Evolutionary conservation across 2,329 filamentous ascomycete genomes (phyloP), one percentile per base, ranked within the genome.

Genomic region (Emericellopsis atlantica): DNA sequence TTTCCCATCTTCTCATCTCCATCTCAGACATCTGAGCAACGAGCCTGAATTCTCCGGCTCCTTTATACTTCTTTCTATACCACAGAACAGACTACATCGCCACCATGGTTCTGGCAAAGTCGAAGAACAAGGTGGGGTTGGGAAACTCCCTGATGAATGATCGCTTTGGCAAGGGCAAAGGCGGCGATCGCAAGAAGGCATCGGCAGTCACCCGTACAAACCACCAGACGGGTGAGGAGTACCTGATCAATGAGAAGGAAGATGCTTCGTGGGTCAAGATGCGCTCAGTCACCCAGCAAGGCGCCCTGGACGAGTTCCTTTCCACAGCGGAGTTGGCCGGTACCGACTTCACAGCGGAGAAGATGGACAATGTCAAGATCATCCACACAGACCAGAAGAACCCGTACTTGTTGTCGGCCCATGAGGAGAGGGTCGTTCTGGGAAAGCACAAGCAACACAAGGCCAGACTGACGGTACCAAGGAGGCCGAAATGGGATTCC

Each of bases 131-230:
- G 54, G 87, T 95, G 54, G 92, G 92, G 60, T 79, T 98, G 66
- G 92, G 92, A 60, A 95, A 95, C 68, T 80, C 84, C 66, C 77
- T 98, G 59, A 98, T 98, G 92, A 96, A 96, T 60, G 92, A 96
- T 66, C 84, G 90, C 44, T 95, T 96, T 62, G 87, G 89, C 56
- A 94, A 92, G 65, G 85, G 86, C 54, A 95, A 93, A 63, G 85
- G 87, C 49, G 59, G 73, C 40, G 84, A 89, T 60, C 81, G 88
- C 59, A 90, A 87, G 64, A 84, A 82, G 58, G 75, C 57, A 5
- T 58, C 61, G 1, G 69, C 64, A 39, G 68, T 77, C 44, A 72
- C 70, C 21, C 78, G 84, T 55, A 83, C 87, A 48, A 79, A 88
- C 59, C 78, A 89, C 54, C 71, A 77, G 22, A 87, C 85, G 18